These are phyloP conservation scores for Termitomyces sp. DNA, from an alignment of 768 basidiomycete genomes.

Conservation along the genomic window DNA sequence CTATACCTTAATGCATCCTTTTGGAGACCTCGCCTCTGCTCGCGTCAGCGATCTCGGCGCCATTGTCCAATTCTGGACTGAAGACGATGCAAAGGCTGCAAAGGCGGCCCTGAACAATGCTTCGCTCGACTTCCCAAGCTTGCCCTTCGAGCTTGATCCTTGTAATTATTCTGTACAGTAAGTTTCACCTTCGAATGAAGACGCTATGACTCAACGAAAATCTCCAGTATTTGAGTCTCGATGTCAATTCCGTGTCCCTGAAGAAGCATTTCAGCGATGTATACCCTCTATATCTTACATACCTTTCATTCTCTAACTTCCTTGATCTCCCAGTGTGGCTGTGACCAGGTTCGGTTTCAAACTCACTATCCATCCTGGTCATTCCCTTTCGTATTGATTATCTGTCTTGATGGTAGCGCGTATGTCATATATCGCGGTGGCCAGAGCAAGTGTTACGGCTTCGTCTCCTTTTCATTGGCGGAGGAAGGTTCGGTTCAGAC, in stretches of 20 bases:
- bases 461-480: slow-evolving; percentile 1
- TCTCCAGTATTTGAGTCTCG: not conserved
- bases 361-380: not conserved
- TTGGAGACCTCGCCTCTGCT: not conserved
- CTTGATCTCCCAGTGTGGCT: not conserved
- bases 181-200: not conserved
- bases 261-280: slow-evolving; percentile 1
- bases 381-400: too few relatives aligned
- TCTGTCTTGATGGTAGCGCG: not conserved
- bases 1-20: slow-evolving; percentile 1
- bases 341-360: slow-evolving; percentile 1
- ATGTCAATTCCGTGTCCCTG: not conserved
- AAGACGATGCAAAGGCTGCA: not conserved
- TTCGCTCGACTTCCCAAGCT: not conserved
- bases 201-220: not conserved
- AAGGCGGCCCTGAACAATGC: not conserved
- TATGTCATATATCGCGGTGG: not conserved
- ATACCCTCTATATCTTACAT: not conserved
- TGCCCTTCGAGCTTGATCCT: not conserved
- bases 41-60: not conserved
- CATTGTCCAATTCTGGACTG: slow-evolving; percentile 5
- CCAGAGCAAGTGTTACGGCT: slow-evolving; percentile 1
- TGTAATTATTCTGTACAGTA: not conserved
- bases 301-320: not conserved
- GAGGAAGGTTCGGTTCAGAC: slow-evolving; percentile 1